Evolutionary conservation across 2,329 filamentous ascomycete species (phyloP).

Genomic region (Colletotrichum liriopes): DNA sequence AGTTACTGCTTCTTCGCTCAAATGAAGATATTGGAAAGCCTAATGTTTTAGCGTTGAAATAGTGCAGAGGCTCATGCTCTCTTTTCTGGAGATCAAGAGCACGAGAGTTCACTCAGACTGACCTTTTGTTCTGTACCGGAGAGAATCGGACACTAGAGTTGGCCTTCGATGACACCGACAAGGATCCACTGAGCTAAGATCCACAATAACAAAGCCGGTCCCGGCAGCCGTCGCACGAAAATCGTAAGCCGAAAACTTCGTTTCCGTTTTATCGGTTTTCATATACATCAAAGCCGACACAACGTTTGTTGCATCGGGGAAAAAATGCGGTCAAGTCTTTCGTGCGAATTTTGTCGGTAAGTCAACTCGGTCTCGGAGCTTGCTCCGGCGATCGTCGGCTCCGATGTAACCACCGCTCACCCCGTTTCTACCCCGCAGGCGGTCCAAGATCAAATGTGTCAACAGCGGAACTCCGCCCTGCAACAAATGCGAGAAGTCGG

Average conservation of each 20-base stretch:
- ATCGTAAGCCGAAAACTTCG: constrained; percentile 29
- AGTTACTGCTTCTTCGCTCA: not conserved
- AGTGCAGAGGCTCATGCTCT: not conserved
- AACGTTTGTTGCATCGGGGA: not conserved
- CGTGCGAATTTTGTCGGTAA: constrained; percentile 54
- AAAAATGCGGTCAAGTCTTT: constrained; percentile 54
- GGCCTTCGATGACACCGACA: not conserved
- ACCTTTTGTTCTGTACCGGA: not conserved
- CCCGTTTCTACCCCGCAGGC: constrained; percentile 44
- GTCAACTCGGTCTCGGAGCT: constrained; percentile 22
- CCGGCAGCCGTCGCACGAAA: constrained; percentile 8
- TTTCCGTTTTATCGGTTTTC: constrained; percentile 33
- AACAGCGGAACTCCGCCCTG: constrained; percentile 52
- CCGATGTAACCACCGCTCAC: constrained; percentile 13
- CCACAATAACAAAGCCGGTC: constrained; percentile 28
- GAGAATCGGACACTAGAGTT: constrained; percentile 15
- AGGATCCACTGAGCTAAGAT: constrained; percentile 19
- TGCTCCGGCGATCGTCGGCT: not conserved
- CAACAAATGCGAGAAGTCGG: constrained; percentile 49
- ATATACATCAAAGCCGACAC: constrained; percentile 22
- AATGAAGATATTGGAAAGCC: not conserved
- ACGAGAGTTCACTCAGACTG: too few relatives aligned
- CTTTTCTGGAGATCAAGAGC: not conserved
- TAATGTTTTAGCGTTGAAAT: too few relatives aligned
- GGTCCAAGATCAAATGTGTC: constrained; percentile 55